Percentiles rank a stretch among this genome's conserved stretches.
Evolutionary conservation across 2,329 filamentous ascomycete genomes (phyloP).

Genomic region (Penicillium digitatum): DNA sequence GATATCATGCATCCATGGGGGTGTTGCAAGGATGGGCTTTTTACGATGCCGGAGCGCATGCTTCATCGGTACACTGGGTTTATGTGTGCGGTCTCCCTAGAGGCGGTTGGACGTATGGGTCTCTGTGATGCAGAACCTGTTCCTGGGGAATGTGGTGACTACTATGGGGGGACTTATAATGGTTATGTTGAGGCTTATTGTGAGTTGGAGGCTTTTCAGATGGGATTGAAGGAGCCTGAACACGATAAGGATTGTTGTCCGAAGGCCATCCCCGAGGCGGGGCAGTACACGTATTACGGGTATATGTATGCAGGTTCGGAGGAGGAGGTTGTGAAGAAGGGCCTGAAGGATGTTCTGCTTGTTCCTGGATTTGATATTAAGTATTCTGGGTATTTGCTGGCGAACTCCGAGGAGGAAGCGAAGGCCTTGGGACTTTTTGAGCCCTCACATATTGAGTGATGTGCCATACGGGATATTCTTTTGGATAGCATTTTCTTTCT

Average conservation of each 20-base stretch:
- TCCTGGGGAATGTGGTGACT: neutral
- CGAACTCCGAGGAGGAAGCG: neutral
- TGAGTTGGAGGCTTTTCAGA: neutral
- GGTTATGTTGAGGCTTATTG: neutral
- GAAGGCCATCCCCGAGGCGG: neutral
- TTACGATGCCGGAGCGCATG: neutral
- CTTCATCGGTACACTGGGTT: neutral
- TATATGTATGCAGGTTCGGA: constrained; percentile 1
- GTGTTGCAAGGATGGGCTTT: neutral
- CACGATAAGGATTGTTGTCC: neutral
- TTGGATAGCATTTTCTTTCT: neutral
- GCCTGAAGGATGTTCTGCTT: neutral
- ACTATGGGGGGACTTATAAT: neutral
- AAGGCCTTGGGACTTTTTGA: neutral
- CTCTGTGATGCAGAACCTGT: neutral
- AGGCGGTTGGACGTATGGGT: neutral
- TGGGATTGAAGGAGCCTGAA: constrained; percentile 1
- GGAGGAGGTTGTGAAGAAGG: neutral
- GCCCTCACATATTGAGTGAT: neutral
- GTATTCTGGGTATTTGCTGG: constrained; percentile 1
- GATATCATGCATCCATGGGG: constrained; percentile 1
- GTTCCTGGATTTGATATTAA: constrained; percentile 2
- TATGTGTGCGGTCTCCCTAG: neutral
- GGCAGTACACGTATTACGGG: neutral
- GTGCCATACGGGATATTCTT: neutral